Conservation (phyloP, 2,329 filamentous ascomycete species). For the Sporothrix variecibatus region DNA sequence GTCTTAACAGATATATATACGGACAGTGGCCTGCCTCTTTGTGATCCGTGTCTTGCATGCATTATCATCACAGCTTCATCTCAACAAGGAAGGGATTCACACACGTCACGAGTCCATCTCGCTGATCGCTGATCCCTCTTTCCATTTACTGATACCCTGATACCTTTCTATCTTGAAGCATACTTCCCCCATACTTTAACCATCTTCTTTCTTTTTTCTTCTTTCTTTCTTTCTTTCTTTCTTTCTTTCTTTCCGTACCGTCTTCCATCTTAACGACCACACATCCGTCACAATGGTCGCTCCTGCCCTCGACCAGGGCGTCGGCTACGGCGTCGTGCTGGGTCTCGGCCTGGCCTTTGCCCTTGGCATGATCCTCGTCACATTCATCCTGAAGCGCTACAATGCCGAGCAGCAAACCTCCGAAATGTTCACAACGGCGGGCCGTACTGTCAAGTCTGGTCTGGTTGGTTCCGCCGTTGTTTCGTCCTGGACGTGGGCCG, state of each 20-base stretch:
- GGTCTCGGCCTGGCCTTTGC: slow-evolving; percentile 75
- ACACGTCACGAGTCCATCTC: background rate
- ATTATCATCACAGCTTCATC: background rate
- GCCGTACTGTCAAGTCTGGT: slow-evolving; percentile 84
- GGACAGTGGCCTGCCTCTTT: background rate
- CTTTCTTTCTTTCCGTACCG: background rate
- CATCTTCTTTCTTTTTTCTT: background rate
- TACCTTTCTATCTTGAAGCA: background rate
- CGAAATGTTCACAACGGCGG: slow-evolving; percentile 90
- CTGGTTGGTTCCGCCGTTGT: slow-evolving; percentile 88
- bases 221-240: background rate
- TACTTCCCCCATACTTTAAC: background rate
- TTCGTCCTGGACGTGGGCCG: slow-evolving; percentile 91
- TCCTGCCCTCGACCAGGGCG: slow-evolving; percentile 57
- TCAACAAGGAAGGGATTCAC: slow-evolving; percentile 7
- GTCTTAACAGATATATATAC: background rate
- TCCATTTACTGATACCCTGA: background rate
- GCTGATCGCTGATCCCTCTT: background rate
- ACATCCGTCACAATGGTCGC: slow-evolving; percentile 33
- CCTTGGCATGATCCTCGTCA: slow-evolving; percentile 51
- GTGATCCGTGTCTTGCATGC: background rate
- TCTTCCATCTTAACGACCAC: background rate
- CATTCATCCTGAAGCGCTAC: slow-evolving; percentile 43
- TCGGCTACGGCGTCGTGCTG: slow-evolving; percentile 77
- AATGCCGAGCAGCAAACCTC: slow-evolving; percentile 76